These are phyloP conservation scores for Casuarina cunninghamiana DNA, from an alignment of 306 rosid species.

Conservation along the genomic window DNA sequence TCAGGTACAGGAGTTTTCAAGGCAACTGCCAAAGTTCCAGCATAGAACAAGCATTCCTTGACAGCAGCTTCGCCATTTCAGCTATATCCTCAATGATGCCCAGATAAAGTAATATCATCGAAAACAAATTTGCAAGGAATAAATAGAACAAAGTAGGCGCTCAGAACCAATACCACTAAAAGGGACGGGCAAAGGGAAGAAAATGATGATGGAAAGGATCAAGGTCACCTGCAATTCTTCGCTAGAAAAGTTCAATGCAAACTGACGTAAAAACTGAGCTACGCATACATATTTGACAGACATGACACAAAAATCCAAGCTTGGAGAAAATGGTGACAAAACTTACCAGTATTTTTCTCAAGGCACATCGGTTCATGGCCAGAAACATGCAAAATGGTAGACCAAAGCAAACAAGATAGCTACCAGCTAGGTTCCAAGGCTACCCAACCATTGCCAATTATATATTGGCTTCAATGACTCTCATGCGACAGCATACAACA, in stretches of 20 bases:
- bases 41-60: background rate
- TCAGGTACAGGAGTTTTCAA: too few species aligned
- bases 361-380: slow-evolving; percentile 49
- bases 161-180: background rate
- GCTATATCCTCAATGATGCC: background rate
- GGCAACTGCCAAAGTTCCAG: background rate
- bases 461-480: slow-evolving; percentile 50
- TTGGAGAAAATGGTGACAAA: slow-evolving; percentile 28
- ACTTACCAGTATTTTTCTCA: slow-evolving; percentile 36
- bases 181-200: background rate
- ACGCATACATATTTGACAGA: slow-evolving; percentile 42
- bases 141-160: background rate
- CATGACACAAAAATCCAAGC: slow-evolving; percentile 48
- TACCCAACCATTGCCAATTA: slow-evolving; percentile 43
- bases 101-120: background rate
- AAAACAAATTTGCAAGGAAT: background rate
- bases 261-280: background rate
- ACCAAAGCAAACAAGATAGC: slow-evolving; percentile 40
- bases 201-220: background rate
- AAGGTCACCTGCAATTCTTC: background rate
- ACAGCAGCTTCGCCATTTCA: background rate
- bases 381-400: slow-evolving; percentile 27
- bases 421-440: slow-evolving; percentile 36
- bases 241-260: background rate
- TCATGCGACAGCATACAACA: slow-evolving; percentile 28